Percentiles rank a stretch among this genome's conserved stretches.
Evolutionary conservation across 495 filamentous ascomycete genomes (phyloP).

Genomic region (Friedmanniomyces endolithicus): DNA sequence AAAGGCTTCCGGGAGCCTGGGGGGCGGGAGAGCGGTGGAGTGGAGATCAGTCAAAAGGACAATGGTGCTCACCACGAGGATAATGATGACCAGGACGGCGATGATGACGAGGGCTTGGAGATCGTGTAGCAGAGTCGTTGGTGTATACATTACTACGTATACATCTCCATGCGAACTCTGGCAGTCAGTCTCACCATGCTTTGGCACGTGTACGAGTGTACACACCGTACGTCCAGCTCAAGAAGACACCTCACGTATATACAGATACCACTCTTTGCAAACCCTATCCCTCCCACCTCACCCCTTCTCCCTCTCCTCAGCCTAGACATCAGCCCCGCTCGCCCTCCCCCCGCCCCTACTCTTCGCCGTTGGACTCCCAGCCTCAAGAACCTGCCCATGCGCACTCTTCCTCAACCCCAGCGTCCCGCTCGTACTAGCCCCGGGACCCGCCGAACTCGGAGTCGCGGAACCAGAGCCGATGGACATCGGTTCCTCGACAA

Average conservation of each 20-base stretch:
- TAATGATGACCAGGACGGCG: constrained; percentile 31
- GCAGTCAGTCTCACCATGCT: too few species aligned
- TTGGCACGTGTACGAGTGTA: too few species aligned
- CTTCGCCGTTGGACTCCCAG: background rate
- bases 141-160: too few species aligned
- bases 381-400: constrained; percentile 12
- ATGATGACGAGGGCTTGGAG: constrained; percentile 35
- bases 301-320: too few species aligned
- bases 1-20: constrained; percentile 34
- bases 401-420: constrained; percentile 23
- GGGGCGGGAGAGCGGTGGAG: constrained; percentile 29
- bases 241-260: too few species aligned
- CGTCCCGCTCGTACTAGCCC: constrained; percentile 9
- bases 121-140: constrained; percentile 22
- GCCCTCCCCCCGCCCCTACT: background rate
- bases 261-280: too few species aligned
- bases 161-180: too few species aligned
- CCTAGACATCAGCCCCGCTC: background rate
- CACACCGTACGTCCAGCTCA: too few species aligned
- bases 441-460: background rate
- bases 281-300: too few species aligned
- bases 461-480: too few species aligned
- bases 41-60: background rate
- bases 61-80: constrained; percentile 21
- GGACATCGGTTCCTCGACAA: constrained; percentile 10